Evolutionary conservation across 805 yeast species (phyloP), one percentile per base, ranked within the genome.

Genomic region (Teunomyces pallodes): DNA sequence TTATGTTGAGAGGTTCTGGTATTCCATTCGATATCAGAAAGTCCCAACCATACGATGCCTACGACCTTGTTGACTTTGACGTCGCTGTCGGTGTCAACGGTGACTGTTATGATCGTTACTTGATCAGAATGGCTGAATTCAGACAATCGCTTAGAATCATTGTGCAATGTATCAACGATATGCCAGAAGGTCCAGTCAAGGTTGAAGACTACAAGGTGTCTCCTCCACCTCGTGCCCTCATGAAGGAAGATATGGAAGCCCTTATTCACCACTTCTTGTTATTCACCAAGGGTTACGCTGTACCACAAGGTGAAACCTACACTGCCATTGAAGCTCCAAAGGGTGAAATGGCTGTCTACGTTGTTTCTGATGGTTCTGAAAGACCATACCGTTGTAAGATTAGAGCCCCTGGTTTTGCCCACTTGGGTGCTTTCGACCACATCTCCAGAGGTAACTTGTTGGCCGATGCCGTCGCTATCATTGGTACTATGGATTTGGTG

Each of bases 211-310:
- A 79, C 77, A 89, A 89, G 75, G 80, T 89, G 57, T 74, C 82
- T 45, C 90, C 94, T 30, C 96, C 96, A 32, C 83, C 96, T 52
- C 83, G 92, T 67, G 67, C 82, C 20, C 63, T 79, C 59, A 89
- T 89, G 96, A 89, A 89, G 74, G 89, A 85, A 66, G 95, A 89
- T 69, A 89, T 89, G 96, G 96, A 89, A 76, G 85, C 92, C 17
- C 78, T 89, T 58, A 89, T 89, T 66, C 96, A 89, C 69, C 96
- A 89, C 74, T 89, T 89, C 77, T 76, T 89, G 67, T 76, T 86
- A 57, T 89, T 84, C 76, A 86, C 96, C 48, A 89, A 89, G 77
- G 96, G 96, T 57, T 87, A 82, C 67, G 83, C 84, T 32, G 96
- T 89, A 38, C 96, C 96, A 40, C 86, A 83, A 46, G 96, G 96